Evolutionary conservation across 257 asterid species (phyloP).

Genomic region (Buddleja alternifolia): DNA sequence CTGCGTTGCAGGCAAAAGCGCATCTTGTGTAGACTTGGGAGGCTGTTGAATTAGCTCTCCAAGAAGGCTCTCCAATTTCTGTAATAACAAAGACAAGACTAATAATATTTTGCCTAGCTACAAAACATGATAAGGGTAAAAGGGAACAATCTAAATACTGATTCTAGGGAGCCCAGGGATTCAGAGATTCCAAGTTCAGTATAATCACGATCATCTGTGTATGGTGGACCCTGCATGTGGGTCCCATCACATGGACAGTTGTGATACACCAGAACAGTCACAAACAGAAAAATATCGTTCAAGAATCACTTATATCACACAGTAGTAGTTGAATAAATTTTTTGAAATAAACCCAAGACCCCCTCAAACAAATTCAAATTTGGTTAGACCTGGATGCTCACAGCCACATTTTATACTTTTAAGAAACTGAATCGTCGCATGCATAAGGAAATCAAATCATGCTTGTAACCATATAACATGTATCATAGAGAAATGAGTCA

Average conservation of each 20-base stretch:
- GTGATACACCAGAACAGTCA: background rate
- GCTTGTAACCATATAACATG: background rate
- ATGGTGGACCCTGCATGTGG: too few species aligned
- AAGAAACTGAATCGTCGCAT: background rate
- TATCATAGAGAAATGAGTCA: background rate
- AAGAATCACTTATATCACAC: background rate
- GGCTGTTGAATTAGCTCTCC: constrained; percentile 31
- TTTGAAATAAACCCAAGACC: background rate
- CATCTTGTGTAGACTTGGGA: constrained; percentile 23
- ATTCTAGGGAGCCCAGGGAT: too few species aligned
- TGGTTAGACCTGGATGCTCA: background rate
- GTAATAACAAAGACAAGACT: constrained; percentile 14
- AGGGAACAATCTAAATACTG: background rate
- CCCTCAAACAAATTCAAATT: background rate
- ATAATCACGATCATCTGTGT: too few species aligned
- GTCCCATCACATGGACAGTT: too few species aligned
- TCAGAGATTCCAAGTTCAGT: too few species aligned
- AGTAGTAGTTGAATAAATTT: background rate
- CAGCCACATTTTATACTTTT: background rate
- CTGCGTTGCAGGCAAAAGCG: constrained; percentile 37
- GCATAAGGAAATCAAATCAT: background rate
- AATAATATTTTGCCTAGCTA: constrained; percentile 18
- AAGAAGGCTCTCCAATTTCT: constrained; percentile 38
- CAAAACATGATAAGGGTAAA: background rate
- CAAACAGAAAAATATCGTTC: background rate